Conservation (phyloP, 208 protist species). For the Trichomonas gallinae region DNA sequence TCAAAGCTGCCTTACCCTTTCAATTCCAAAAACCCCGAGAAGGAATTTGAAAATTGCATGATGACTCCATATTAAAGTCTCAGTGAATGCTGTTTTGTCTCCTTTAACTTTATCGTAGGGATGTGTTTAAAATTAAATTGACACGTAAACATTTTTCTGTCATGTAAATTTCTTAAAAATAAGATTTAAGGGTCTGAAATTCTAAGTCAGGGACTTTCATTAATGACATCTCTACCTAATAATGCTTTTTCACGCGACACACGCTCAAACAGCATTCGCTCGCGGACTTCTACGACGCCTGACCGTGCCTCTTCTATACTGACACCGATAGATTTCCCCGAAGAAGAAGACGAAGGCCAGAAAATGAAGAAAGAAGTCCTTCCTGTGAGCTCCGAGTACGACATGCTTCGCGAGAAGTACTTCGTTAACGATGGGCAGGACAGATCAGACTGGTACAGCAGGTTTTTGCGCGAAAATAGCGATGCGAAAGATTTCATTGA, state of each 20-base stretch:
- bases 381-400: background rate
- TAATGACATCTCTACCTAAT: background rate
- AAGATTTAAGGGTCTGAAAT: too few relatives aligned
- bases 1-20: too few relatives aligned
- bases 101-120: too few relatives aligned
- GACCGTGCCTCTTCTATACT: background rate
- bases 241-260: background rate
- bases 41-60: too few relatives aligned
- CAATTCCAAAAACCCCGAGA: too few relatives aligned
- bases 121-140: too few relatives aligned
- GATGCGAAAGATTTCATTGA: background rate
- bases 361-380: background rate
- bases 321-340: background rate
- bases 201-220: background rate
- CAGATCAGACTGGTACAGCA: background rate
- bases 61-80: too few relatives aligned
- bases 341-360: background rate
- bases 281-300: background rate
- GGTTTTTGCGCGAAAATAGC: background rate
- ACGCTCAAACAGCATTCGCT: background rate
- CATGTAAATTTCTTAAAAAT: too few relatives aligned
- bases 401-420: background rate
- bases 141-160: too few relatives aligned
- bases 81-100: too few relatives aligned
- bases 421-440: background rate